Percentiles rank a stretch among this genome's conserved stretches.
phyloP scores from a whole-genome alignment of 208 protist species.

The Trypanosoma platydactyli region DNA sequence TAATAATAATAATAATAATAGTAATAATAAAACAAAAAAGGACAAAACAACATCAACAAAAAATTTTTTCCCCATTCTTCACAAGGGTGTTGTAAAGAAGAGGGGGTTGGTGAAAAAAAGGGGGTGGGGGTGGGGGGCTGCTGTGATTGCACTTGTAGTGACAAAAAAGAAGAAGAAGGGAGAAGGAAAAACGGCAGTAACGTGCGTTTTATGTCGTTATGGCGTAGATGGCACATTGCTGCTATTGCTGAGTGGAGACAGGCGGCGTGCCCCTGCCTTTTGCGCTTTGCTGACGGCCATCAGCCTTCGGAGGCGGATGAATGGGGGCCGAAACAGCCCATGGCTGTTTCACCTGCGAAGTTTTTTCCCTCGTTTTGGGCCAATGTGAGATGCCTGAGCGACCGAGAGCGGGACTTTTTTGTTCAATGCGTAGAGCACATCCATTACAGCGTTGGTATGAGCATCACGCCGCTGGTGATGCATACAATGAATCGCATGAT shows the following conservation, averaged over 20 bases:
- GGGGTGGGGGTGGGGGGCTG: not conserved
- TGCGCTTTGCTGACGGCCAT: slow-evolving; percentile 26
- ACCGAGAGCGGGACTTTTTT: slow-evolving; percentile 34
- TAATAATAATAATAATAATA: too few species aligned
- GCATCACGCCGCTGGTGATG: slow-evolving; percentile 7
- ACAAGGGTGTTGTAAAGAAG: too few species aligned
- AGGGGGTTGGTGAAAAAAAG: not conserved
- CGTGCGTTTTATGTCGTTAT: slow-evolving; percentile 22
- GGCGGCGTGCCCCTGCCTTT: slow-evolving; percentile 21
- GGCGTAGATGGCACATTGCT: slow-evolving; percentile 27
- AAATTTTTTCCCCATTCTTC: too few species aligned
- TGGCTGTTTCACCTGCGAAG: slow-evolving; percentile 14
- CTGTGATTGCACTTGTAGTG: too few species aligned
- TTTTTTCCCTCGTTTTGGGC: slow-evolving; percentile 33
- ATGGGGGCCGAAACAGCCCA: too few species aligned
- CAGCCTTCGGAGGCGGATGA: not conserved
- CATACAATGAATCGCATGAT: slow-evolving; percentile 14
- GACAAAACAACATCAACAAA: too few species aligned
- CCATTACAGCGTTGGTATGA: slow-evolving; percentile 22
- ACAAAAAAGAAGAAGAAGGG: not conserved
- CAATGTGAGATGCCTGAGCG: slow-evolving; percentile 19
- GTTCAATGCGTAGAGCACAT: slow-evolving; percentile 41
- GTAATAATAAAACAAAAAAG: too few species aligned
- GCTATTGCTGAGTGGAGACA: slow-evolving; percentile 19
- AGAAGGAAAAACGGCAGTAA: not conserved